Base-by-base conservation (phyloP, 1,139 yeast species). In the Ogataea hybrid region DNA sequence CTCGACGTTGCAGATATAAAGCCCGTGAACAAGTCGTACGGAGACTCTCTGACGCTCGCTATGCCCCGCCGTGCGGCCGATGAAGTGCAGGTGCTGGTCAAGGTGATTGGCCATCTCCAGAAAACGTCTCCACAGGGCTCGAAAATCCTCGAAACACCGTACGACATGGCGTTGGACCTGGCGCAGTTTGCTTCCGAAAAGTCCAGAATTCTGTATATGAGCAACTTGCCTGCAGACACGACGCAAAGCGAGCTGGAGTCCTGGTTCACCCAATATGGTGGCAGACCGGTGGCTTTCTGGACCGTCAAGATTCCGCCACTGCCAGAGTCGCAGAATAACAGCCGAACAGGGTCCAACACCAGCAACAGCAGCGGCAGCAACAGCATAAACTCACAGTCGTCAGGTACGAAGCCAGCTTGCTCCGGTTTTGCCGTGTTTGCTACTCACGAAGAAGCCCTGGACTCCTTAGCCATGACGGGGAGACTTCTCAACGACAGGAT, bases 251-350 rank as follows among this genome's bases (percentile, higher is more conserved):
- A 90, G 62, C 69, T 90, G 39, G 97, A 90, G 65, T 75, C 84
- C 30, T 90, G 97, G 96, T 88, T 88, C 58, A 79, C 89, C 4
- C 95, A 85, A 58, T 82, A 76, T 58, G 95, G 95, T 2, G 84
- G 88, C 3, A 73, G 92, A 36, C 95, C 96, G 1, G 74, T 86
- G 37, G 94, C 96, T 6, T 86, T 88, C 59, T 88, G 96, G 96
- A 81, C 94, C 1, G 70, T 89, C 42, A 82, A 83, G 56, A 70
- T 73, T 12, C 73, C 79, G 28, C 84, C 80, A 30, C 65, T 68
- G 31, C 67, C 64, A 10, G 49, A 42, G 10, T 17, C 21, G 5
- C 28, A 15, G n/a, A 37, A 30, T 14, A 18, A 25, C 10, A 39
- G 43, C 31, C 28, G 42, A 12, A 33, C 43, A 12, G 45, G 39